Percentiles rank a stretch among this genome's conserved stretches.
Evolutionary conservation across 1,284 basidiomycete genomes (phyloP).

Genomic region (Schizopora paradoxa): DNA sequence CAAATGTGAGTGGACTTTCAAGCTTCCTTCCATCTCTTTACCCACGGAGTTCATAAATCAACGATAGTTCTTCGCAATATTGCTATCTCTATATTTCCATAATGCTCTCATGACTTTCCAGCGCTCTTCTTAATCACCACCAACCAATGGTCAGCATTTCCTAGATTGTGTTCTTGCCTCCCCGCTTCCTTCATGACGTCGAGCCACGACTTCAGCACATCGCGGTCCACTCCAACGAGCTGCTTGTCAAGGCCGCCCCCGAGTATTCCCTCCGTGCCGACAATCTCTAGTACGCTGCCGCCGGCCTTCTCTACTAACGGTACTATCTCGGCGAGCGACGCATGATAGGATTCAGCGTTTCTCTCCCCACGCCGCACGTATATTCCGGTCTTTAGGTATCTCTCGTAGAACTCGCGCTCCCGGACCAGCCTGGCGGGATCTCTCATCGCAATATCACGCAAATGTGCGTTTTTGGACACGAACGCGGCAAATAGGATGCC

Average conservation of each 20-base stretch:
- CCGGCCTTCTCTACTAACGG: conserved; percentile 2
- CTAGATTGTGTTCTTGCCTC: conserved; percentile 1
- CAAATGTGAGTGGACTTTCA: not conserved
- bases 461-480: conserved; percentile 4
- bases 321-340: not conserved
- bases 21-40: not conserved
- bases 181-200: conserved; percentile 1
- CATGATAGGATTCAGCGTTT: conserved; percentile 3
- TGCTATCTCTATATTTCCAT: not conserved
- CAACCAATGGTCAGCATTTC: conserved; percentile 9
- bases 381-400: conserved; percentile 1
- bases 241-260: conserved; percentile 5
- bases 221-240: conserved; percentile 1
- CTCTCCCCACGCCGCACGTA: conserved; percentile 4
- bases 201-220: conserved; percentile 6
- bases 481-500: conserved; percentile 7
- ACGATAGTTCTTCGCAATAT: not conserved
- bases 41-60: too few species aligned
- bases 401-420: conserved; percentile 2
- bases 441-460: conserved; percentile 4
- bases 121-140: conserved; percentile 4
- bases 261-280: conserved; percentile 4
- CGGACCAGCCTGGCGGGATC: conserved; percentile 3
- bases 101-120: not conserved
- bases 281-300: conserved; percentile 1